Base-by-base conservation (phyloP, 352 stramenopile genomes). In the Pythium sp. region DNA sequence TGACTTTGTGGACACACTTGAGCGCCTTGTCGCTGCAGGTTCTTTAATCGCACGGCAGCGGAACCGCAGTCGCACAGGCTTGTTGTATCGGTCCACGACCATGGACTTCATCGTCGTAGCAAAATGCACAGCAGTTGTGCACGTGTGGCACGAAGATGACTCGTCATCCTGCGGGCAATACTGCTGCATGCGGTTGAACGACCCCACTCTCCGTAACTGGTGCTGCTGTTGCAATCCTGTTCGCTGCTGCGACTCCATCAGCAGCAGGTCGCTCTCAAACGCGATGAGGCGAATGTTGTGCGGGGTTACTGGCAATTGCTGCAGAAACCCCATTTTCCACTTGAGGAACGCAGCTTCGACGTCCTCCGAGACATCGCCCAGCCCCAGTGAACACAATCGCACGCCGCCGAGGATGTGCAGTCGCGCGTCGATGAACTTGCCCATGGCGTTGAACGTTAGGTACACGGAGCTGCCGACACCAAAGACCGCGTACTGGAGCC, bases 381-480 rank as follows among this genome's bases (percentile, higher is more conserved):
- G 73, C 12, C 93, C 95, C 18, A 97, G 68, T 0, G 74, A 32
- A 20, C 78, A 78, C 3, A 99, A 70, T 8, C 87, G 73, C 3
- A 73, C 74, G 1, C 66, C 96, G n/a, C 96, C 94, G 18, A 97
- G 73, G 36, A 84, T 76, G 20, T 89, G 81, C 15, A 99, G 70
- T 8, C 84, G 72, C 32, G 72, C 58, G 75, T 99, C 83, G n/a
- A 96, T 81, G 28, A 91, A 92, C 64, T 97, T 97, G 9, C 86
- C 93, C 81, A 97, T 97, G 18, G 86, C 81, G 76, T 99, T 99
- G 81, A 92, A 99, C 54, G 98, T 91, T 57, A 98, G 85, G 69
- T 99, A 99, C 68, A 96, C 82, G 6, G 76, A 94, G 75, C 98
- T 98, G 5, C 96, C 97, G 4, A 99, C 81, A 43, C 95, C 97